Percentiles rank a stretch among this genome's conserved stretches.
These are phyloP conservation scores for Scutellaria galericulata DNA, from an alignment of 257 asterid species.

Conservation along the genomic window DNA sequence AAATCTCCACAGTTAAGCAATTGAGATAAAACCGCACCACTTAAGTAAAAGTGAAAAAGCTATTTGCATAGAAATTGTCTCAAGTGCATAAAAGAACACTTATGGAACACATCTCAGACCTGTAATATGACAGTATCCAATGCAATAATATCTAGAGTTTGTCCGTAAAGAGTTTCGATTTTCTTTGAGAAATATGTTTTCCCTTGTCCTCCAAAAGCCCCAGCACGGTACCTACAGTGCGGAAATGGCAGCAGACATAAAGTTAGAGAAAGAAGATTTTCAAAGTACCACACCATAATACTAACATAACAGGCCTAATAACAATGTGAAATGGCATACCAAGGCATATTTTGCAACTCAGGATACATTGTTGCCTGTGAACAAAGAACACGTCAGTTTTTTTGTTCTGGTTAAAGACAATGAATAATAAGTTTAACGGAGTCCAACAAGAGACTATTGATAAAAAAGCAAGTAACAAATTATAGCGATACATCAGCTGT, in stretches of 20 bases:
- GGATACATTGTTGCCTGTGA: slow-evolving; percentile 57
- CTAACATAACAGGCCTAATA: neutral
- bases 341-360: slow-evolving; percentile 49
- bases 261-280: slow-evolving; percentile 26
- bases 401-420: slow-evolving; percentile 15
- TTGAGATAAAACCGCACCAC: neutral
- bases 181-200: slow-evolving; percentile 44
- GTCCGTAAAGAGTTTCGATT: slow-evolving; percentile 44
- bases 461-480: neutral
- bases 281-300: slow-evolving; percentile 10
- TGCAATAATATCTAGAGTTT: slow-evolving; percentile 53
- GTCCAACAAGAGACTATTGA: neutral
- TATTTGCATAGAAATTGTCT: neutral
- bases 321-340: slow-evolving; percentile 45
- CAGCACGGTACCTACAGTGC: slow-evolving; percentile 58
- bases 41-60: neutral
- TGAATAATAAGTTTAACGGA: neutral
- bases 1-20: neutral
- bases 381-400: slow-evolving; percentile 29
- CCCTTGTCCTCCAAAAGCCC: slow-evolving; percentile 41
- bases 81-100: neutral
- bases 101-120: slow-evolving; percentile 42
- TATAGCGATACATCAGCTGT: neutral
- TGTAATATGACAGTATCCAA: slow-evolving; percentile 57
- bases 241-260: slow-evolving; percentile 15